Evolutionary conservation across 2,329 filamentous ascomycete genomes (phyloP), one percentile per base, ranked within the genome.

Genomic region (Fusarium ambrosium): DNA sequence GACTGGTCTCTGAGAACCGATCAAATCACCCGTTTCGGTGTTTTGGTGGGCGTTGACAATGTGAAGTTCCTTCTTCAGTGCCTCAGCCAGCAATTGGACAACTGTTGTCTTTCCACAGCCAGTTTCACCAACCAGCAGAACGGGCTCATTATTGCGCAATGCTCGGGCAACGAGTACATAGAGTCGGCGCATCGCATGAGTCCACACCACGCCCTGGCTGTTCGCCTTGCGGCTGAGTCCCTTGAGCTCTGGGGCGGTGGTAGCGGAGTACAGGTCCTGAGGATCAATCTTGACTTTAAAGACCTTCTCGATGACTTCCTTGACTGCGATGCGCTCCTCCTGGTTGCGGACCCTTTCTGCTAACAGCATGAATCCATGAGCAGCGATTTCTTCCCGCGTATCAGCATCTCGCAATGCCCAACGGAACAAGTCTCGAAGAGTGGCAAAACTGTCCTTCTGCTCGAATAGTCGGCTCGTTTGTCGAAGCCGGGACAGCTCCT

Each of bases 1-100:
- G 24, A 98, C 90, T 4, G 97, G 97, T 69, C 97, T 88, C 82
- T 99, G 97, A 4, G 97, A 97, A 74, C 97, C 97, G 75, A 99
- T 98, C 13, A 99, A 87, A 82, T 99, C 97, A 18, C 97, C 96
- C 0, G 97, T 98, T 82, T 99, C 97, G 0, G 97, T 95, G 75
- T 99, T 99, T 77, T 98, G 96, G 83, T 99, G 97, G 4, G 97
- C 97, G 80, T 99, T 99, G 79, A 99, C 93, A 77, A 96, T 97
- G 76, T 95, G 92, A 43, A 99, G 86, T 72, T 94, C 87, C 78
- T 93, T 95, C 18, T 88, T 86, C 72, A 94, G 89, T 5, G 94
- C 93, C 79, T 97, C 93, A 4, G 97, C 95, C 63, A 98, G 89
- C 80, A 98, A 89, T 81, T 99, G 97, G 76, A 95, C 97, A 8